Evolutionary conservation across 2,329 filamentous ascomycete species (phyloP), one percentile per base, ranked within the genome.

Genomic region (Penicillium brasilianum): DNA sequence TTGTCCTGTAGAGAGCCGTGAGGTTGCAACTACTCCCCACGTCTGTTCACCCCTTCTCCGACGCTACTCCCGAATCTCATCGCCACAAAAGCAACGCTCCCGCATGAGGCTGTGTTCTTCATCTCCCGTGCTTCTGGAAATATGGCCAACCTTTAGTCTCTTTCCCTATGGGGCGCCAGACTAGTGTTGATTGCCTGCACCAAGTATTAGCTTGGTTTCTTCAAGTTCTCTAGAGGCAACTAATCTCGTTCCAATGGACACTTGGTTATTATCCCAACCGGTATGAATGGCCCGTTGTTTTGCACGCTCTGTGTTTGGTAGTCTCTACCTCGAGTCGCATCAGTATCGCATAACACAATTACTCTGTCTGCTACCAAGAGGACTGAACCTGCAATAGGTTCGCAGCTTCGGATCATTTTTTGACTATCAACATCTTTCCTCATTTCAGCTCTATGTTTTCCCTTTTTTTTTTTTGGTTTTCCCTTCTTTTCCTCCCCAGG

Each of bases 91-190:
- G 50, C 34, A 22, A 22, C 32, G 13, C 32, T 37, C 13, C 32
- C 16, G 30, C 25, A 48, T 16, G 28, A 48, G 41, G 18, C 52
- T n/a, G 22, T 55, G 52, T 9, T 41, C 16, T 37, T 14, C 13
- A 14, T 18, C 41, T 48, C 10, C 22, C 6, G 10, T 34, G 46
- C 46, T 50, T 50, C 46, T 50, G 28, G 46, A 50, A 50, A 20
- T 28, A 28, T 50, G 9, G 4, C 46, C n/a, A 16, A 11, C 4
- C 6, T 16, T 13, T 48, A n/a, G 20, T 14, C 46, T 13, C 5
- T 49, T n/a, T 49, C 28, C 25, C 28, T 34, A 32, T 34, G 46
- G n/a, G 46, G 52, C n/a, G n/a, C n/a, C n/a, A n/a, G n/a, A n/a
- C n/a, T n/a, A n/a, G n/a, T n/a, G n/a, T n/a, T n/a, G n/a, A n/a